A percentile compares a stretch with the other conserved stretches of the same genome.
phyloP scores from a whole-genome alignment of 139 green algal genomes.

The Coelastrella sp. region DNA sequence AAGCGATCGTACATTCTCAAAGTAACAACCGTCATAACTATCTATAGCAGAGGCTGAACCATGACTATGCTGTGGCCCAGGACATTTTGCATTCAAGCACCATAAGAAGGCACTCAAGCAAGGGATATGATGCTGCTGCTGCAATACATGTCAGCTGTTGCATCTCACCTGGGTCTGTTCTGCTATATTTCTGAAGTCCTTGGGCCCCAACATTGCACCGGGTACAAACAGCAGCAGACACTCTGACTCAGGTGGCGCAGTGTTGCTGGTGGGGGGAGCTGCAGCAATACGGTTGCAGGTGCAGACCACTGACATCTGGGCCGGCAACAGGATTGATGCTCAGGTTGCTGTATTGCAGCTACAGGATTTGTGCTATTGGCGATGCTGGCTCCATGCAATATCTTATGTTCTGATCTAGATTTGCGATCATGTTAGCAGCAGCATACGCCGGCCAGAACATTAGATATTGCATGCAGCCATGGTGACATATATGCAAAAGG shows the following conservation, averaged over 20 bases:
- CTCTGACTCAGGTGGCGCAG: constrained; percentile 20
- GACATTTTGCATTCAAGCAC: not conserved
- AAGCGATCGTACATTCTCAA: not conserved
- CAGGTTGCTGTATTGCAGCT: not conserved
- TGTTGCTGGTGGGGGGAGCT: constrained; percentile 20
- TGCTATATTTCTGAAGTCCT: constrained; percentile 19
- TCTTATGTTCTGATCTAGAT: too few relatives aligned
- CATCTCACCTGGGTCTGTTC: constrained; percentile 13
- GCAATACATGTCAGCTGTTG: not conserved
- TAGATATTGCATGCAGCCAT: too few relatives aligned
- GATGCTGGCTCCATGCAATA: not conserved
- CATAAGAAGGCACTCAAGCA: not conserved
- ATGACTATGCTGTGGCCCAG: not conserved
- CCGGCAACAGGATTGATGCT: not conserved
- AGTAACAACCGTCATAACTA: not conserved
- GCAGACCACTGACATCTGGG: too few relatives aligned
- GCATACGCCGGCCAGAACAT: too few relatives aligned
- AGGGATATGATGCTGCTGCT: not conserved
- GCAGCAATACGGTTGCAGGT: not conserved
- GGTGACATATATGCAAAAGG: too few relatives aligned
- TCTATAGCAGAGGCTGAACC: too few relatives aligned
- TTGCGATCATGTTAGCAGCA: too few relatives aligned
- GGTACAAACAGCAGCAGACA: constrained; percentile 36
- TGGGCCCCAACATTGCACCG: not conserved
- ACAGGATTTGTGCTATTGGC: not conserved